Base-by-base conservation (phyloP, 2,329 filamentous ascomycete genomes). In the Calonectria multiphialidica region DNA sequence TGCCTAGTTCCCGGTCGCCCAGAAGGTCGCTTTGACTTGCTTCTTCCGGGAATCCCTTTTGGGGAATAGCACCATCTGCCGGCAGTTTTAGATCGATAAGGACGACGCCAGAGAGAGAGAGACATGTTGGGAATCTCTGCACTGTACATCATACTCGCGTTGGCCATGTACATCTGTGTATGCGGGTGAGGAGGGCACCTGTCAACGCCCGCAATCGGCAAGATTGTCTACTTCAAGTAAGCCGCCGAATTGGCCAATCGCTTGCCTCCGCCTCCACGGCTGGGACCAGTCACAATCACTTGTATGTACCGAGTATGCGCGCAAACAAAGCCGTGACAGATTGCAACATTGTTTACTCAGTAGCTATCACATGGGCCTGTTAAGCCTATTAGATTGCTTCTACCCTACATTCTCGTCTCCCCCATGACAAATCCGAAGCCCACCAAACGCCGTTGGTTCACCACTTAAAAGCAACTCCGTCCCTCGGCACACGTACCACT, bases 341-440 rank as follows among this genome's bases (percentile, higher is more conserved):
- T 68, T 47, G 55, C 50, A 63, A 62, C 53, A 70, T 49, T 64
- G 33, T 63, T 47, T 28, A 49, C 50, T 45, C 16, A 42, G 40
- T 30, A 62, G 50, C 62, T 25, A 59, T 67, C 68, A 28, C 68
- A 44, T 70, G 70, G 33, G 59, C 30, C 63, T 42, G n/a, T 37
- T 45, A 63, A 40, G 57, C 63, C 71, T 70, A 61, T 63, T 40
- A 65, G 62, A 70, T 65, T 59, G 23, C 53, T 33, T 53, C 62
- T 63, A 57, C 37, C 68, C 50, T 73, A 71, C 68, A 71, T 71
- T 71, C 71, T 73, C 67, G 62, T 64, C 66, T 66, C 50, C 64
- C 23, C 64, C 33, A 25, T 49, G 50, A 59, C 37, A 66, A 71
- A 71, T 71, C 59, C 44, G 37, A 67, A 49, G 62, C 55, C 67